Conservation (phyloP, 2,329 filamentous ascomycete genomes). For the Aspergillus japonicus region DNA sequence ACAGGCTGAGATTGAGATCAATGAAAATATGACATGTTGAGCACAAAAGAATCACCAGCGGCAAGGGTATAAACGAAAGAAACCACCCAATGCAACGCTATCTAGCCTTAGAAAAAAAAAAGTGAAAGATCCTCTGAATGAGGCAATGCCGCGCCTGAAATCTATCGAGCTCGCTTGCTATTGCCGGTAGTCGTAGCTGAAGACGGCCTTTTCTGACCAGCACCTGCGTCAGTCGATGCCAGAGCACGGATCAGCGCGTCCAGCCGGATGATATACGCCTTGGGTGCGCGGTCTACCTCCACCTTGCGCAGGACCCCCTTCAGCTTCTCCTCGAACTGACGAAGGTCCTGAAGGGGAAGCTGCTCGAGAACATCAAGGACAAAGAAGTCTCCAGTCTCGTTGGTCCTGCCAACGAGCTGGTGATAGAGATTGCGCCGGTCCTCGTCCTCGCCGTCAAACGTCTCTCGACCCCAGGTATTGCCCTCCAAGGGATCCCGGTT, state of each 20-base stretch:
- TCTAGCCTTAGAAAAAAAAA: not conserved
- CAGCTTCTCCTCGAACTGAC: conserved; percentile 31
- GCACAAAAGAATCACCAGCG: not conserved
- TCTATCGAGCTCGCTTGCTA: conserved; percentile 35
- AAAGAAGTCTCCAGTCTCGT: conserved; percentile 34
- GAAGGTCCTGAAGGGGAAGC: conserved; percentile 32
- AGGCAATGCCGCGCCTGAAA: not conserved
- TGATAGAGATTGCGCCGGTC: conserved; percentile 45
- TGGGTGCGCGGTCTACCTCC: conserved; percentile 43
- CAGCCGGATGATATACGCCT: conserved; percentile 36
- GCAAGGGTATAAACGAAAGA: conserved; percentile 1
- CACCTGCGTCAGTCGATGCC: conserved; percentile 23
- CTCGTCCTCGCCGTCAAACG: conserved; percentile 38
- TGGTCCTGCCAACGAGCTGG: conserved; percentile 39
- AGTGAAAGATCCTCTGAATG: not conserved
- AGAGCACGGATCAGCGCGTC: conserved; percentile 30
- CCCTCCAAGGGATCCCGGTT: conserved; percentile 42
- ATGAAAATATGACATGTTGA: no score
- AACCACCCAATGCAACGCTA: not conserved
- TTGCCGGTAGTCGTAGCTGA: conserved; percentile 25
- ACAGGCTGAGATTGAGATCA: no score
- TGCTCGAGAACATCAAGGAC: conserved; percentile 41
- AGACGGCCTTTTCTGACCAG: conserved; percentile 36
- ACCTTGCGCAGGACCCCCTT: conserved; percentile 41
- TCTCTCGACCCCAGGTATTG: conserved; percentile 34